Percentiles rank a stretch among this genome's conserved stretches.
Evolutionary conservation across 495 filamentous ascomycete species (phyloP).

Genomic region (Aeminium ludgeri): DNA sequence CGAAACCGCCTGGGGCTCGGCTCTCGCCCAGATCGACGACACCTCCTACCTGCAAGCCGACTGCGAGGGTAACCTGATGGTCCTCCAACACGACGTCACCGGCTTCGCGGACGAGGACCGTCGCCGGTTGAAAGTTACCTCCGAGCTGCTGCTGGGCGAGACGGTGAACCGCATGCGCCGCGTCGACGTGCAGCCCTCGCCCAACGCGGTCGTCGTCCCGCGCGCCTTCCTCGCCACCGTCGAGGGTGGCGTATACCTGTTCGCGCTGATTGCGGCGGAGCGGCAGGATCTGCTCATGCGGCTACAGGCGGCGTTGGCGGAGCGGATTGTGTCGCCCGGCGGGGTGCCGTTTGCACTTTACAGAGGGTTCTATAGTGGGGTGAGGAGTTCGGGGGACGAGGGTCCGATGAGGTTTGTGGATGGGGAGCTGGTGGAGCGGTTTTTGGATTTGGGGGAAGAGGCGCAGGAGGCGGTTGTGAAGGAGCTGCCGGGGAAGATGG

Average conservation of each 20-base stretch:
- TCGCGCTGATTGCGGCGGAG: slow-evolving; percentile 51
- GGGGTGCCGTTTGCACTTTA: slow-evolving; percentile 57
- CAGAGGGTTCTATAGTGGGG: slow-evolving; percentile 57
- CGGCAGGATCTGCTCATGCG: slow-evolving; percentile 67
- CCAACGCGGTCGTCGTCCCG: slow-evolving; percentile 51
- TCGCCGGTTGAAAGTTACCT: slow-evolving; percentile 50
- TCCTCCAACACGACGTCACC: slow-evolving; percentile 51
- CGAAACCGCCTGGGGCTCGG: slow-evolving; percentile 65
- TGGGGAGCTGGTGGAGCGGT: slow-evolving; percentile 76
- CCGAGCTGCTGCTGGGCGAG: slow-evolving; percentile 74
- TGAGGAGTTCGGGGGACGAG: slow-evolving; percentile 39
- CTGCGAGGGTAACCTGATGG: slow-evolving; percentile 69
- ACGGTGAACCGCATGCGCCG: slow-evolving; percentile 73
- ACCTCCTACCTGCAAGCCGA: slow-evolving; percentile 68
- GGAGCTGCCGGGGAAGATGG: slow-evolving; percentile 30
- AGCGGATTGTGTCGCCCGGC: slow-evolving; percentile 48
- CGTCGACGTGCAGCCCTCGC: slow-evolving; percentile 39
- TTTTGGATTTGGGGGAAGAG: slow-evolving; percentile 48
- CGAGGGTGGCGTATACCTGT: slow-evolving; percentile 83
- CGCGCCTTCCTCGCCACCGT: slow-evolving; percentile 82
- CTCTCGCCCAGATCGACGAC: slow-evolving; percentile 50
- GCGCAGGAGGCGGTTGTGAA: slow-evolving; percentile 48
- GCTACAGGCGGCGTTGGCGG: slow-evolving; percentile 55
- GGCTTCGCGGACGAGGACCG: slow-evolving; percentile 61
- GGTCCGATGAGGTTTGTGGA: slow-evolving; percentile 82